Conservation (phyloP, 2,329 filamentous ascomycete genomes). For the Mycosphaerella sp. region DNA sequence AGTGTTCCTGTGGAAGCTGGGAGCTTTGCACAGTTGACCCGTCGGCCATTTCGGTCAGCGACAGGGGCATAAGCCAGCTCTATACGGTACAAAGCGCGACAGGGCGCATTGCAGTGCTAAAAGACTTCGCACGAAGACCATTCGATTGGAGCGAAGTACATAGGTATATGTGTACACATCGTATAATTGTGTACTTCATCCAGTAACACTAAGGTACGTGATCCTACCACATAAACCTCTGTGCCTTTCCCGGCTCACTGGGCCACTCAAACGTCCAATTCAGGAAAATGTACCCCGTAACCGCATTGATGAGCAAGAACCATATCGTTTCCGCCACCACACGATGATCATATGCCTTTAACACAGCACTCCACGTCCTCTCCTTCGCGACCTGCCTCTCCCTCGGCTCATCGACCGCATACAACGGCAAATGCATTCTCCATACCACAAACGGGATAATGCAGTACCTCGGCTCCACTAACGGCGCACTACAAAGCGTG, state of each 20-base stretch:
- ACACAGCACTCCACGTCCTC: conserved; percentile 8
- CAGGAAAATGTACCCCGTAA: conserved; percentile 67
- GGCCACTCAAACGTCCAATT: conserved; percentile 62
- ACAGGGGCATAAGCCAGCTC: too few relatives aligned
- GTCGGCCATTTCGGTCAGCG: too few relatives aligned
- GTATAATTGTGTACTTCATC: too few relatives aligned
- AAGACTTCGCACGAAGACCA: too few relatives aligned
- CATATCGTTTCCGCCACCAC: conserved; percentile 61
- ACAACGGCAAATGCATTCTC: conserved; percentile 67
- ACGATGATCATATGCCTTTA: conserved; percentile 36
- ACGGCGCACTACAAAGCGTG: conserved; percentile 77
- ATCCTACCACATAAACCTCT: conserved; percentile 82
- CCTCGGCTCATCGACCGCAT: conserved; percentile 11
- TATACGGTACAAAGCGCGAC: too few relatives aligned
- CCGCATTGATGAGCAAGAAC: conserved; percentile 59
- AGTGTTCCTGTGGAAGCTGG: too few relatives aligned
- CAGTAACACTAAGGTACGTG: too few relatives aligned
- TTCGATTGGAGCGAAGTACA: too few relatives aligned
- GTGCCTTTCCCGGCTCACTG: conserved; percentile 53
- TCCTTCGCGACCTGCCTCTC: too few relatives aligned
- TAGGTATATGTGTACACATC: too few relatives aligned
- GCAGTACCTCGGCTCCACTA: conserved; percentile 94
- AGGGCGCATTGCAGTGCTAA: too few relatives aligned
- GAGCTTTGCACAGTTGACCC: too few relatives aligned
- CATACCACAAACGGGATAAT: conserved; percentile 94